Conservation (phyloP, 345 rosid genomes). For the Crucihimalaya himalaica region DNA sequence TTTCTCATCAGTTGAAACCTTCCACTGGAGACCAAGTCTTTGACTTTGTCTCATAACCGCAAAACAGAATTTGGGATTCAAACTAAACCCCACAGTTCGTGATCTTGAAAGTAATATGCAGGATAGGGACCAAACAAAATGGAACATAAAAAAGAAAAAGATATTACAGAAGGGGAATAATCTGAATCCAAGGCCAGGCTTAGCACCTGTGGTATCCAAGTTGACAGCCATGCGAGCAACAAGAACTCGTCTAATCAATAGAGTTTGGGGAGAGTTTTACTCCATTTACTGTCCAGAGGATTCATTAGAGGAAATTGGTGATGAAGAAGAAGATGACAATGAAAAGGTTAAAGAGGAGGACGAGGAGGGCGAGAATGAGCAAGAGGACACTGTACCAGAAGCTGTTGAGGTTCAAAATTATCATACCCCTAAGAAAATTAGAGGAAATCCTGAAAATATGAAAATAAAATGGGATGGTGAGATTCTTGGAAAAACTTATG, state of each 20-base stretch:
- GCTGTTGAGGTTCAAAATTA: conserved; percentile 33
- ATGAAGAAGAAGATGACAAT: conserved; percentile 48
- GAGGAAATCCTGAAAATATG: conserved; percentile 28
- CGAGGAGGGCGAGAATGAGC: conserved; percentile 53
- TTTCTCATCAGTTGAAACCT: no score
- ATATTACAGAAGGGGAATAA: conserved; percentile 47
- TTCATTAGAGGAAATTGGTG: conserved; percentile 33
- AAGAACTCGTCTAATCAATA: conserved; percentile 69
- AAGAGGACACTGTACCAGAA: conserved; percentile 41
- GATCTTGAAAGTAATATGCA: conserved; percentile 68
- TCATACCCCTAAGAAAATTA: conserved; percentile 28
- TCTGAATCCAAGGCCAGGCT: conserved; percentile 65
- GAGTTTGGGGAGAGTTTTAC: conserved; percentile 84
- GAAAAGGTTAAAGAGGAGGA: conserved; percentile 43
- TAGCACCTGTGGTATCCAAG: conserved; percentile 49
- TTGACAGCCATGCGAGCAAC: conserved; percentile 84
- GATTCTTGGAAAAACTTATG: conserved; percentile 37
- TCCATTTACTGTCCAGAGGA: conserved; percentile 58
- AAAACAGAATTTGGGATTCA: no score
- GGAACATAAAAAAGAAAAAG: conserved; percentile 66
- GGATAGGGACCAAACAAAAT: conserved; percentile 72
- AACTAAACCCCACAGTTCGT: no score
- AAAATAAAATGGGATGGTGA: conserved; percentile 62
- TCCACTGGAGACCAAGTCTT: no score
- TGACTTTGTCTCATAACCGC: no score